Conservation (phyloP, 352 stramenopile genomes). For the Phytophthora kernoviae region DNA sequence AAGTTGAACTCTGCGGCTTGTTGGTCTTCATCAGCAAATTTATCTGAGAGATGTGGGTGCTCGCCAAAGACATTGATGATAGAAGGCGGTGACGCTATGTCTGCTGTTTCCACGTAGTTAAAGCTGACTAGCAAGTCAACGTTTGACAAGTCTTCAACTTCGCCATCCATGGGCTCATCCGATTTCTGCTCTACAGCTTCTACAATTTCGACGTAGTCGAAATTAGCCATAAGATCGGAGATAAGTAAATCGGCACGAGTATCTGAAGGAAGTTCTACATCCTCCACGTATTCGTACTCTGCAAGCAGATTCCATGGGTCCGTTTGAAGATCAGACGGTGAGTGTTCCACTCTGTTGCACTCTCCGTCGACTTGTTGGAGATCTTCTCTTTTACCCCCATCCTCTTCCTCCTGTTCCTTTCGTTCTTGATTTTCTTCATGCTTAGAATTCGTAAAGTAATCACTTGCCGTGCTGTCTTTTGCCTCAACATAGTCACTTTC, state of each 20-base stretch:
- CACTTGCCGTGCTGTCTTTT: too few species aligned
- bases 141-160: neutral
- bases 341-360: too few species aligned
- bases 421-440: too few species aligned
- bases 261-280: conserved; percentile 9
- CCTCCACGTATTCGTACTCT: conserved; percentile 34
- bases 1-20: neutral
- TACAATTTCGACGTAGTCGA: conserved; percentile 23
- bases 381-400: neutral
- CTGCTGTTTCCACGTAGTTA: neutral
- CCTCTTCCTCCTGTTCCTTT: too few species aligned
- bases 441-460: too few species aligned
- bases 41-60: neutral
- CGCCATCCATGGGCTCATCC: neutral
- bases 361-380: too few species aligned
- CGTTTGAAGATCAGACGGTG: neutral
- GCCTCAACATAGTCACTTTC: too few species aligned
- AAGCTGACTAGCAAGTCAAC: neutral
- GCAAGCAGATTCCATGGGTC: conserved; percentile 24
- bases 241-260: neutral
- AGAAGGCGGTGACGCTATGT: neutral
- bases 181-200: conserved; percentile 13
- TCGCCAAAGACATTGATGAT: neutral
- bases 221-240: conserved; percentile 11
- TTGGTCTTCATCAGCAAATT: neutral